Conservation (phyloP, 768 basidiomycete genomes). For the Psilocybe azurescens region DNA sequence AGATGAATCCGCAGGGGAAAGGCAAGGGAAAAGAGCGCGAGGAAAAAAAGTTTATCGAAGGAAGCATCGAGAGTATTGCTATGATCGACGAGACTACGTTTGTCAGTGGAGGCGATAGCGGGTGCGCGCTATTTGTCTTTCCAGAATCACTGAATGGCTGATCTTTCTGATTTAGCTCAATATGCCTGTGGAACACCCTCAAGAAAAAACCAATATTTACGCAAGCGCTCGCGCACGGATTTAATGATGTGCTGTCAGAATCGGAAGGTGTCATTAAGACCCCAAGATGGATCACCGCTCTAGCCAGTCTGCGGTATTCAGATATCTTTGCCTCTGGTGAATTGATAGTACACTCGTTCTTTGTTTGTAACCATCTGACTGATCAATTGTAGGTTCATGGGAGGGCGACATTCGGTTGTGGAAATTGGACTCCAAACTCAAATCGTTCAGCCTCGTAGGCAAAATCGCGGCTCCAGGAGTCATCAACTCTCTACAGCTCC, state of each 20-base stretch:
- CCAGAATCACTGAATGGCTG: neutral
- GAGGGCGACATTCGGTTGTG: conserved; percentile 90
- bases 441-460: conserved; percentile 73
- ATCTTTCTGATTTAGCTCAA: conserved; percentile 58
- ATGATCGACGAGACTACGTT: conserved; percentile 97
- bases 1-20: conserved; percentile 32
- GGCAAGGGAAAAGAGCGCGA: conserved; percentile 34
- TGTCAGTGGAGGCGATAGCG: conserved; percentile 94
- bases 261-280: conserved; percentile 77
- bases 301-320: conserved; percentile 85
- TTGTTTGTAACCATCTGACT: neutral
- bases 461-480: conserved; percentile 75
- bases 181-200: conserved; percentile 88
- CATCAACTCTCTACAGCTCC: conserved; percentile 88
- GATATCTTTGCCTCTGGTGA: conserved; percentile 90
- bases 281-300: conserved; percentile 90
- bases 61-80: conserved; percentile 88
- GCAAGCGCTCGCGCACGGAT: conserved; percentile 85
- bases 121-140: conserved; percentile 56
- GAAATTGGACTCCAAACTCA: conserved; percentile 83
- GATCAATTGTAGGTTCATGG: conserved; percentile 79
- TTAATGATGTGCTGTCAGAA: conserved; percentile 71
- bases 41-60: conserved; percentile 74
- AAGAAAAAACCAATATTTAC: conserved; percentile 97
- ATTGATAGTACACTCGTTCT: conserved; percentile 18